Percentiles rank a stretch among this genome's conserved stretches.
Evolutionary conservation across 1,139 yeast genomes (phyloP).

Genomic region (Torulaspora globosa): DNA sequence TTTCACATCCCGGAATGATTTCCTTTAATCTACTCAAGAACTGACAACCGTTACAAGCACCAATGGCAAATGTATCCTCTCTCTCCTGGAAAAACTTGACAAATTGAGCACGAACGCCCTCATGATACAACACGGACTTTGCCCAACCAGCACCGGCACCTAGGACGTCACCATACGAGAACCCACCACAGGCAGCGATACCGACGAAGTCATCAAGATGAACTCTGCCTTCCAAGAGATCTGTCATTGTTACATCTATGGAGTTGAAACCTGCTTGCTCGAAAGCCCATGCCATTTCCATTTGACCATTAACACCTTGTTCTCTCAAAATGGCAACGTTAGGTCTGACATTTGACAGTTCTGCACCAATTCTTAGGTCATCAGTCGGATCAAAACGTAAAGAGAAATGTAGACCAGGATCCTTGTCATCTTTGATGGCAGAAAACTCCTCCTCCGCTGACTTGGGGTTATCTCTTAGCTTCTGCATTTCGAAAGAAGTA

Average conservation of each 20-base stretch:
- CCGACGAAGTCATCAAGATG: slow-evolving; percentile 83
- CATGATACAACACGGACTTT: slow-evolving; percentile 87
- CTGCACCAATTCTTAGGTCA: slow-evolving; percentile 37
- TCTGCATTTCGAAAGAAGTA: slow-evolving; percentile 88
- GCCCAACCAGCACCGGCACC: slow-evolving; percentile 99
- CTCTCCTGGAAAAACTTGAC: slow-evolving; percentile 77
- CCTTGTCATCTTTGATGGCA: slow-evolving; percentile 67
- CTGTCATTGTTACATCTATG: slow-evolving; percentile 96
- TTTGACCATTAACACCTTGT: slow-evolving; percentile 98
- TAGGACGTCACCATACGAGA: slow-evolving; percentile 96
- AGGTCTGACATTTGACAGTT: slow-evolving; percentile 51
- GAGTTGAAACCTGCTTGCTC: slow-evolving; percentile 91
- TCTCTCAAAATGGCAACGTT: slow-evolving; percentile 95
- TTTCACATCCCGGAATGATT: slow-evolving; percentile 89
- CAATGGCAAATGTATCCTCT: slow-evolving; percentile 92
- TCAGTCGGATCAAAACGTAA: slow-evolving; percentile 62
- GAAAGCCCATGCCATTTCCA: slow-evolving; percentile 98
- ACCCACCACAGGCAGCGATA: slow-evolving; percentile 98
- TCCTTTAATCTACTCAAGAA: slow-evolving; percentile 83
- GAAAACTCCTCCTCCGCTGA: slow-evolving; percentile 84
- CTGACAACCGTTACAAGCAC: slow-evolving; percentile 99
- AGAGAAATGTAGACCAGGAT: slow-evolving; percentile 86
- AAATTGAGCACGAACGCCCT: slow-evolving; percentile 71
- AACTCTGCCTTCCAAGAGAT: slow-evolving; percentile 69
- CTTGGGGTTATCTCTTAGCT: slow-evolving; percentile 88